These are phyloP conservation scores for Amoebophrya sp. DNA, from an alignment of 169 alveolate genomes.

Conservation along the genomic window DNA sequence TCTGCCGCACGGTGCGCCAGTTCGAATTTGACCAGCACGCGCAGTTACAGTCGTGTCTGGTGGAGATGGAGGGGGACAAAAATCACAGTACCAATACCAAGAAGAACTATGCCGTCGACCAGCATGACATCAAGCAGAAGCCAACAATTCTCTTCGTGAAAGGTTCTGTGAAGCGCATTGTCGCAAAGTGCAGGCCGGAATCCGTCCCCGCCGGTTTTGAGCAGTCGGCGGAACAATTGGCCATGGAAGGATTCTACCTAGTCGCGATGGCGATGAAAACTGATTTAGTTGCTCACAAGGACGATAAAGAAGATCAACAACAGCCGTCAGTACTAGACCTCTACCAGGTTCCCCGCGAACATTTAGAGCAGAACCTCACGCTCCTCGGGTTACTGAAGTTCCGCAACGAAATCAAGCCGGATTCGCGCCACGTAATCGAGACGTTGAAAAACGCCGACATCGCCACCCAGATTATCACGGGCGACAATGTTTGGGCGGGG, in stretches of 20 bases:
- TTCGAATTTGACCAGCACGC: conserved; percentile 4
- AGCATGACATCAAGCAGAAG: too few relatives aligned
- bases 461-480: not conserved
- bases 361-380: conserved; percentile 29
- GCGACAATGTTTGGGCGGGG: not conserved
- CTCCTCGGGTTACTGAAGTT: conserved; percentile 32
- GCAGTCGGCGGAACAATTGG: not conserved
- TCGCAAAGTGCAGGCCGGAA: not conserved
- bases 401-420: conserved; percentile 36
- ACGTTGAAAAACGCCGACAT: not conserved
- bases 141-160: not conserved
- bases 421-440: not conserved
- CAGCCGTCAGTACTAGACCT: too few relatives aligned
- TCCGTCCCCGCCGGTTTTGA: not conserved
- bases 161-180: not conserved
- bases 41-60: not conserved
- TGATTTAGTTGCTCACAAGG: not conserved
- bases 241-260: not conserved
- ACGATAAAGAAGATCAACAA: not conserved
- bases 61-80: not conserved
- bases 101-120: too few relatives aligned
- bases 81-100: not conserved
- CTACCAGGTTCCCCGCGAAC: conserved; percentile 29
- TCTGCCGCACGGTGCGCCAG: not conserved
- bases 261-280: not conserved